Percentiles rank a stretch among this genome's conserved stretches.
Evolutionary conservation across 371 early-diverging fungal species (phyloP).

Genomic region (Saksenaea vasiformis): DNA sequence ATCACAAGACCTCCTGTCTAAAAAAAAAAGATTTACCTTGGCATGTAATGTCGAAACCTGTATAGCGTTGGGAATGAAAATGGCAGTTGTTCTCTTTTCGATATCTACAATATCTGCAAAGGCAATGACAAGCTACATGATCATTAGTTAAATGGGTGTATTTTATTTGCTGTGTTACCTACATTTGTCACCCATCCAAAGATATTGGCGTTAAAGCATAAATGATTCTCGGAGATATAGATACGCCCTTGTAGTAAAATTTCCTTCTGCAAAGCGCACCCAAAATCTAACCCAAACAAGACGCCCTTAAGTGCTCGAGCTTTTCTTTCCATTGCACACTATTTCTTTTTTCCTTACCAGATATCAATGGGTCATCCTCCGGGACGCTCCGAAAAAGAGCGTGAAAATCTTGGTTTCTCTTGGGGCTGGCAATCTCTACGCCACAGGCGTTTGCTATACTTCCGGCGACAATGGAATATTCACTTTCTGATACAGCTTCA

Average conservation of each 20-base stretch:
- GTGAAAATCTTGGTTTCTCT: conserved; percentile 66
- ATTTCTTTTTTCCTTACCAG: conserved; percentile 41
- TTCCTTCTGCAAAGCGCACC: conserved; percentile 91
- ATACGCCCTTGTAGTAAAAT: conserved; percentile 91
- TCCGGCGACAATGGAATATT: conserved; percentile 15
- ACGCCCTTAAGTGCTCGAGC: background rate
- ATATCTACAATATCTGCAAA: conserved; percentile 84
- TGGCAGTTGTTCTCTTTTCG: conserved; percentile 77
- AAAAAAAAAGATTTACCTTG: conserved; percentile 40
- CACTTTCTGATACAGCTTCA: conserved; percentile 9
- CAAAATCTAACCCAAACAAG: conserved; percentile 65
- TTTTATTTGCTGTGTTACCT: conserved; percentile 15
- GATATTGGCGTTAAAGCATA: conserved; percentile 95
- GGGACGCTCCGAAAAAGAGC: conserved; percentile 65
- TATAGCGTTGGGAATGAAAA: conserved; percentile 88
- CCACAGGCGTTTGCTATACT: conserved; percentile 23
- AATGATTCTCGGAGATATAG: conserved; percentile 82
- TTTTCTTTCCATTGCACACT: too few relatives aligned
- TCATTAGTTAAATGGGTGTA: background rate
- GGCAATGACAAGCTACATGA: conserved; percentile 75
- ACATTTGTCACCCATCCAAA: conserved; percentile 95
- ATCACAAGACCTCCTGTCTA: background rate
- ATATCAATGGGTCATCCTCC: conserved; percentile 65
- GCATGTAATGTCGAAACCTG: conserved; percentile 73
- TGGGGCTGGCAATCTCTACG: conserved; percentile 45